Evolutionary conservation across 805 yeast genomes (phyloP), one percentile per base, ranked within the genome.

Genomic region (Kazachstania africana): DNA sequence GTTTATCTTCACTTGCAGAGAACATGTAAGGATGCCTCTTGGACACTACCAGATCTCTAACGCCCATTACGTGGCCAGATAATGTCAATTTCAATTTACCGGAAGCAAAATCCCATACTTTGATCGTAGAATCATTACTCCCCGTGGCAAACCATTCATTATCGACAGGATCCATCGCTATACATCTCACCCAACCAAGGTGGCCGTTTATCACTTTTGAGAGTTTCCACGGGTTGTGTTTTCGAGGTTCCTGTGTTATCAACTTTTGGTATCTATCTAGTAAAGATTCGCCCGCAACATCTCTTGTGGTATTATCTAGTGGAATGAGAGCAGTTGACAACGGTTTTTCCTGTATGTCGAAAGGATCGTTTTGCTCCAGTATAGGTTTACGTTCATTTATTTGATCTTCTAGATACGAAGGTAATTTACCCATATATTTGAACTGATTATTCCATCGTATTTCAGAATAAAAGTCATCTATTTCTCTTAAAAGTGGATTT

Each of bases 81-180:
- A 91, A 60, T 0, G 95, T 78, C 4, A 88, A 63, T 47, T 72
- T 75, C 38, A 85, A 57, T 31, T 63, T 59, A 8, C 83, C 79
- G 4, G 75, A 60, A 0, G 83, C 91, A 32, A 85, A 55, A 49
- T 85, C 91, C 97, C 98, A 91, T 3, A 88, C 65, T 44, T 87
- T 87, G 39, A 91, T 81, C 0, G 94, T 81, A 3, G 83, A 64
- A 49, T 91, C 99, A 4, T 79, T 71, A 3, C 94, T 76, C 0
- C 97, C 99, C 0, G 95, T 77, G 6, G 78, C 94, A 58, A 83
- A 88, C 83, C 91, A 91, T 42, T 76, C 70, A 51, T 85, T 85
- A 20, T 78, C 78, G 2, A 52, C 50, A 1, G 94, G 94, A 37
- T 91, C 97, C 13, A 81, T 70, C 6, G 78, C 66, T 3, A 85